Evolutionary conservation across 768 basidiomycete species (phyloP).

Genomic region (Tricholoma saponaceum): DNA sequence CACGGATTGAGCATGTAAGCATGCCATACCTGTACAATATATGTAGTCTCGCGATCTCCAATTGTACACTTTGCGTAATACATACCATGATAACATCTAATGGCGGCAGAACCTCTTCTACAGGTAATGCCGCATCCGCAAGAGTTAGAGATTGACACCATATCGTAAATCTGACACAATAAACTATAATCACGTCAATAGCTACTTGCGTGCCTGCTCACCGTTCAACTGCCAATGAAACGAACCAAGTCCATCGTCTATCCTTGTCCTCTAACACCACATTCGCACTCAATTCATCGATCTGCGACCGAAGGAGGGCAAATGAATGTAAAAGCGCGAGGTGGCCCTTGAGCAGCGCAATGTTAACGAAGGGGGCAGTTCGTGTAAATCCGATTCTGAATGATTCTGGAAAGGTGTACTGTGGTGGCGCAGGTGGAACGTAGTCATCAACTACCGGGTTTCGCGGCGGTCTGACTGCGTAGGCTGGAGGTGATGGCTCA

Average conservation of each 20-base stretch:
- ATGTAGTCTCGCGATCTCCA: background rate
- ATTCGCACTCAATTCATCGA: constrained; percentile 2
- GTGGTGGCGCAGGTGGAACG: background rate
- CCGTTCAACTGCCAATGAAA: constrained; percentile 10
- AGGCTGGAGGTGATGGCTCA: background rate
- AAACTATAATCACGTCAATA: background rate
- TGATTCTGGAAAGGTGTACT: constrained; percentile 2
- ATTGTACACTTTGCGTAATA: background rate
- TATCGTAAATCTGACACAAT: background rate
- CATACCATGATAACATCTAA: constrained; percentile 3
- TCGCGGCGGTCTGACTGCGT: background rate
- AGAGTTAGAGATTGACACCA: background rate
- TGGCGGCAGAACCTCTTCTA: background rate
- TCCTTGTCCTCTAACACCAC: too few relatives aligned
- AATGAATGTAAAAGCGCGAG: constrained; percentile 10
- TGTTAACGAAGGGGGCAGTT: constrained; percentile 5
- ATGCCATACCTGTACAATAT: constrained; percentile 16
- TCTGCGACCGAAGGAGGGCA: background rate
- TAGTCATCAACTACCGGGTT: background rate
- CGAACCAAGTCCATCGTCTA: constrained; percentile 13
- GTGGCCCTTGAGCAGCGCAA: constrained; percentile 9
- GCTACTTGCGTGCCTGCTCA: too few relatives aligned
- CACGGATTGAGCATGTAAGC: constrained; percentile 14
- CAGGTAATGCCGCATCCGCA: background rate
- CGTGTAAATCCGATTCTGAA: constrained; percentile 1